Base-by-base conservation (phyloP, 768 basidiomycete species). In the Naganishia vishniacii region DNA sequence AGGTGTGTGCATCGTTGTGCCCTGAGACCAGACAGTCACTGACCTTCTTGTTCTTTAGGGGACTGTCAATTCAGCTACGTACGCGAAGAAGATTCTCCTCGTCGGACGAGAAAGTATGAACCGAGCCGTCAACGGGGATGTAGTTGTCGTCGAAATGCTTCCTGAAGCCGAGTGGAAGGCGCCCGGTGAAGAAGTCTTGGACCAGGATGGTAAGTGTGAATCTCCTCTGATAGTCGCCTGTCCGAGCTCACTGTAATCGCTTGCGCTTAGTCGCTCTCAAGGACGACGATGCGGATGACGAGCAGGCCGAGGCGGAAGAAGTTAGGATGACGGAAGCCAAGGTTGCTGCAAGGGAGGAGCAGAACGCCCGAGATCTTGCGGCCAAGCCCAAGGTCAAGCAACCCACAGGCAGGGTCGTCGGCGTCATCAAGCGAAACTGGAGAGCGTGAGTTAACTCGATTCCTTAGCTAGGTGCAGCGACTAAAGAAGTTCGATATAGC, bases 391-490 rank as follows among this genome's bases (percentile, higher is more conserved):
- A 68, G 67, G 63, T 65, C 44, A 86, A 82, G 68, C 91, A 92
- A 71, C 94, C 94, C 2, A 98, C 94, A 0, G 95, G 95, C 11
- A 84, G 85, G 28, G 82, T 98, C 4, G 88, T 97, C 9, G 95
- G 95, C 7, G 81, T 98, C 61, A 84, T 93, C 70, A 95, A 95
- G 78, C 84, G 95, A 9, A 93, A 93, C 71, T 99, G 94, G 94
- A 80, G 93, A 72, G 86, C 93, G 84, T 91, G 78, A 68, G 89
- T 83, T 34, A 20, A 15, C n/a, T 25, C 23, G 16, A 40, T 15
- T 49, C 41, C 47, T 4, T n/a, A 5, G 13, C n/a, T n/a, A n/a
- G n/a, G n/a, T n/a, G n/a, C n/a, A n/a, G n/a, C n/a, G n/a, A n/a
- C n/a, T n/a, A n/a, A n/a, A n/a, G n/a, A n/a, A n/a, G n/a, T n/a